Percentiles rank a stretch among this genome's conserved stretches.
Conservation (phyloP, 1,139 yeast species). For the Yamadazyma pseudoaaseri region DNA sequence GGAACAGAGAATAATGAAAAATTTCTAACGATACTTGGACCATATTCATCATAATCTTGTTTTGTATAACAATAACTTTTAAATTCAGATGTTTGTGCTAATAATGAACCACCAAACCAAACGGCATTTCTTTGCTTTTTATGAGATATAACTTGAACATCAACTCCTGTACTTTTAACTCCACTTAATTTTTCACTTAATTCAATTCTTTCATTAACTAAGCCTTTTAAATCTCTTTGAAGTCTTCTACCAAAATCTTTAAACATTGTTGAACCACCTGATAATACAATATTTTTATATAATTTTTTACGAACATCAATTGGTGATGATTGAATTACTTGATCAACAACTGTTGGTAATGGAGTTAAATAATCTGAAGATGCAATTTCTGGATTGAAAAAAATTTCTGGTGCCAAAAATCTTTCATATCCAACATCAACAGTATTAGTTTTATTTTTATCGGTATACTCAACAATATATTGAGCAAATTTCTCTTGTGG, state of each 20-base stretch:
- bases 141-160: constrained; percentile 95
- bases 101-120: constrained; percentile 97
- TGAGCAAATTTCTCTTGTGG: constrained; percentile 89
- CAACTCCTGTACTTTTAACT: constrained; percentile 90
- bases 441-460: constrained; percentile 59
- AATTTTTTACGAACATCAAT: constrained; percentile 97
- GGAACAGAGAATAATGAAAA: constrained; percentile 92
- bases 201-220: constrained; percentile 87
- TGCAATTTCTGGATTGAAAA: constrained; percentile 96
- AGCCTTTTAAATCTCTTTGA: constrained; percentile 86
- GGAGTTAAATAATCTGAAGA: constrained; percentile 95
- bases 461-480: constrained; percentile 78
- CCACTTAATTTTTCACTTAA: constrained; percentile 77
- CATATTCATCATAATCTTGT: constrained; percentile 95
- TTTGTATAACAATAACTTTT: constrained; percentile 96
- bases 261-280: constrained; percentile 99
- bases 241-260: constrained; percentile 96
- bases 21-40: constrained; percentile 96
- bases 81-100: constrained; percentile 97
- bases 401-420: constrained; percentile 96
- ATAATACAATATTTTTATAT: constrained; percentile 89
- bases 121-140: constrained; percentile 98
- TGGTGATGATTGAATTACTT: constrained; percentile 92
- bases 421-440: constrained; percentile 98
- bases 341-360: constrained; percentile 90